Evolutionary conservation across 2,329 filamentous ascomycete species (phyloP).

Genomic region (Stenocarpella maydis): DNA sequence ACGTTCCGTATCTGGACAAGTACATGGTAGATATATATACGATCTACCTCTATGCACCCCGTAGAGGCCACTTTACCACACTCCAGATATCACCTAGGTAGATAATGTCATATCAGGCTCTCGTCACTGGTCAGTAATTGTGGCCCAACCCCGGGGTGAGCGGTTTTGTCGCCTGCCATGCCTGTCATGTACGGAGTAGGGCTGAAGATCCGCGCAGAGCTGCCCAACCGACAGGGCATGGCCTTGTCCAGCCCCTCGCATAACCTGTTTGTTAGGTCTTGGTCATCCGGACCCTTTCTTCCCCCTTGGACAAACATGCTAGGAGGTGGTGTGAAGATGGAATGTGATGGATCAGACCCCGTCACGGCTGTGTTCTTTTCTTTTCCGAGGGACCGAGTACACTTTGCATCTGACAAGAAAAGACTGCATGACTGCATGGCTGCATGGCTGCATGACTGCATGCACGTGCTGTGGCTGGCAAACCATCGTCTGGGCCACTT

Average conservation of each 20-base stretch:
- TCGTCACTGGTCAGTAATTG: conserved; percentile 5
- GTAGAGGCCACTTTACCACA: no score
- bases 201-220: conserved; percentile 1
- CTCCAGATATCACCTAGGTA: no score
- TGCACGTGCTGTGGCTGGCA: background rate
- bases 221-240: conserved; percentile 27
- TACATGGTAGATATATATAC: no score
- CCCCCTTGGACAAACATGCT: background rate
- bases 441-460: background rate
- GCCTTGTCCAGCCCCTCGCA: conserved; percentile 16
- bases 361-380: background rate
- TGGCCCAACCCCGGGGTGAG: conserved; percentile 17
- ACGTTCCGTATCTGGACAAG: conserved; percentile 11
- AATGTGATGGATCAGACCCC: background rate
- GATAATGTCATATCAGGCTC: conserved; percentile 12
- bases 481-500: no score
- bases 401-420: background rate
- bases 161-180: conserved; percentile 8
- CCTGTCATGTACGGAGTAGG: no score
- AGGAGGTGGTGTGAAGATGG: background rate
- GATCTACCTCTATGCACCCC: no score
- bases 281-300: background rate
- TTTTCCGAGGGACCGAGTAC: background rate
- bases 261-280: conserved; percentile 10
- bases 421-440: no score